Base-by-base conservation (phyloP, 192 early-diverging fungal genomes). In the Pecoramyces ruminantium region DNA sequence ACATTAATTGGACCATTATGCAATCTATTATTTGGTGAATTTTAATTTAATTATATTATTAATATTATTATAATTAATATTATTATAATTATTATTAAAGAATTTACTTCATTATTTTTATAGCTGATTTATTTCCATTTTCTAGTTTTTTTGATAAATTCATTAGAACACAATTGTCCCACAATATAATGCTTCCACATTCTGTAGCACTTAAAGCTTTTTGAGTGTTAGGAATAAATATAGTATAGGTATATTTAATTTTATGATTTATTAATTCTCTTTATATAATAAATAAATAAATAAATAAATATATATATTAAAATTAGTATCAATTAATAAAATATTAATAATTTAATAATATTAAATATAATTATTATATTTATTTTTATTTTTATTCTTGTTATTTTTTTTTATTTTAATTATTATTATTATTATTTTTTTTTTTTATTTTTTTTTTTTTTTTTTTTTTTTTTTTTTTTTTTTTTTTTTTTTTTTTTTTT, bases 81-180 rank as follows among this genome's bases (percentile, higher is more conserved):
- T 42, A 12, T 77, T 28, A 83, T 28, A 84, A 77, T 38, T 5
- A 21, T 30, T 14, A 77, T 81, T 30, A 79, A n/a, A n/a, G n/a
- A n/a, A n/a, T n/a, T 38, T 79, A 87, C 88, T 83, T 86, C 83
- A 90, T 85, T 39, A 85, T 85, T 80, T 90, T 90, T 38, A 88
- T 82, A 21, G 86, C 86, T 0, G 88, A 85, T 77, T 86, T 91
- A 51, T 86, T 58, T 5, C 89, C 89, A 29, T 77, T 83, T 28
- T 85, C 85, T 30, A 90, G 79, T 42, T 82, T 87, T 16, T 84
- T 81, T 67, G 82, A 86, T 6, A 90, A 40, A 79, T 90, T 90
- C 78, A 86, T 85, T 16, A 90, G 79, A 28, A 82, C 84, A 21
- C 85, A 83, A 58, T 88, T 81, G 11, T 81, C 83, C 87, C 87